Base-by-base conservation (phyloP, 345 rosid species). In the Noccaea bulbosa region DNA sequence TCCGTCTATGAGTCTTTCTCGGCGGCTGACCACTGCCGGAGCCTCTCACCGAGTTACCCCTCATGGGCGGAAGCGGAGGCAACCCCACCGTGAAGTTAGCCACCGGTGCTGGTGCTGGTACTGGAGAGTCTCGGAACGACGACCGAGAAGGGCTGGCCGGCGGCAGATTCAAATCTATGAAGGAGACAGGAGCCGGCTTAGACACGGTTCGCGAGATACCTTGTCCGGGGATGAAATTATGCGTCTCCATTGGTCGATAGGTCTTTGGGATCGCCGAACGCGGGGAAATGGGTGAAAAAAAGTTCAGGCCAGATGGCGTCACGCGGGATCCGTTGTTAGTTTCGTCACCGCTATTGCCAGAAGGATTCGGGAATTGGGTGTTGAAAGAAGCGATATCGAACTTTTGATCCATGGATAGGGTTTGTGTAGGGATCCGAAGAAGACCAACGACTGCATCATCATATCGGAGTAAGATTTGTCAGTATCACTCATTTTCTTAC, bases 241-340 rank as follows among this genome's bases (percentile, higher is more conserved):
- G 88, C 1, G 83, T 70, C 68, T 86, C 82, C 76, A 4, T 2
- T 44, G 77, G 38, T 63, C 79, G 88, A 76, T 68, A 89, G 69
- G 69, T 83, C 33, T 50, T 30, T 5, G 82, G 87, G 84, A 83
- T 81, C 82, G 79, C 84, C 7, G 90, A 81, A 71, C 72, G 83
- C 0, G 88, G 93, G 0, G 92, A 85, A 65, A 82, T 27, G 30
- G 72, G 90, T 24, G 95, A 88, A 77, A 85, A 81, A 78, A 82
- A 87, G 78, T 75, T 83, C 12, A 87, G 88, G 60, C 85, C 85
- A 4, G 96, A 82, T 15, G 93, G 97, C 24, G 89, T 79, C n/a
- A 84, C 87, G 30, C 30, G 0, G 8, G 63, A 79, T 77, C 90
- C 84, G 65, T 82, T 81, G 55, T 54, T 49, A 65, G 67, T 39